phyloP scores from a whole-genome alignment of 176 grass and related monocot genomes.

The Oryza australiensis region DNA sequence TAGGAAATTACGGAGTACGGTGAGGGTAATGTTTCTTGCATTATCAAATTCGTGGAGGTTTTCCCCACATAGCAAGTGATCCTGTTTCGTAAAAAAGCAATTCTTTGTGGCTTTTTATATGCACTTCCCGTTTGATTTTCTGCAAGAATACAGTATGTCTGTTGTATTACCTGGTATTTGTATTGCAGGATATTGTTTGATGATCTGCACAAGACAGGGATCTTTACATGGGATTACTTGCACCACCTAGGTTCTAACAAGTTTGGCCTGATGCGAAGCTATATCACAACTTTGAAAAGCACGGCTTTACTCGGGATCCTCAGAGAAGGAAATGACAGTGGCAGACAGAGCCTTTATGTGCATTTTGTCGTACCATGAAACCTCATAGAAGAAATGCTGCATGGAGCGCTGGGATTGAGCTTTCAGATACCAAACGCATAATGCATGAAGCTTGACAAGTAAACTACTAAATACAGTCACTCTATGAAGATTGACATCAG shows the following conservation, averaged over 20 bases:
- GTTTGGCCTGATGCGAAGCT: constrained; percentile 65
- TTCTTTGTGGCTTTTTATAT: background rate
- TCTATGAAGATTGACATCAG: background rate
- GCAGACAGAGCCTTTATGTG: background rate
- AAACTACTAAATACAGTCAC: background rate
- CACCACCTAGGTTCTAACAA: constrained; percentile 83
- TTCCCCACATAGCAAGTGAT: constrained; percentile 4
- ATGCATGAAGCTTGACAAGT: background rate
- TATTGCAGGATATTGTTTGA: constrained; percentile 77
- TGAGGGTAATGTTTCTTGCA: constrained; percentile 34
- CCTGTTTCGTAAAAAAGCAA: background rate
- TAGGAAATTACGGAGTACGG: constrained; percentile 92
- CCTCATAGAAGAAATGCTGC: background rate
- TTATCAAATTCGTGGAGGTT: background rate
- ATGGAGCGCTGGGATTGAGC: background rate
- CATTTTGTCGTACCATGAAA: background rate
- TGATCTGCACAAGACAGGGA: constrained; percentile 95
- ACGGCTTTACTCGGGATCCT: constrained; percentile 75
- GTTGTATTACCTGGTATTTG: constrained; percentile 4
- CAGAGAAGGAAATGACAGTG: constrained; percentile 55
- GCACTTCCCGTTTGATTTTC: background rate
- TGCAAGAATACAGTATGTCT: background rate
- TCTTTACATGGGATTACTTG: constrained; percentile 98
- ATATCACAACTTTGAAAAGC: constrained; percentile 86
- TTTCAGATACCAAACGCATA: background rate